Conservation (phyloP, 2,329 filamentous ascomycete genomes). For the Monosporascus sp. region DNA sequence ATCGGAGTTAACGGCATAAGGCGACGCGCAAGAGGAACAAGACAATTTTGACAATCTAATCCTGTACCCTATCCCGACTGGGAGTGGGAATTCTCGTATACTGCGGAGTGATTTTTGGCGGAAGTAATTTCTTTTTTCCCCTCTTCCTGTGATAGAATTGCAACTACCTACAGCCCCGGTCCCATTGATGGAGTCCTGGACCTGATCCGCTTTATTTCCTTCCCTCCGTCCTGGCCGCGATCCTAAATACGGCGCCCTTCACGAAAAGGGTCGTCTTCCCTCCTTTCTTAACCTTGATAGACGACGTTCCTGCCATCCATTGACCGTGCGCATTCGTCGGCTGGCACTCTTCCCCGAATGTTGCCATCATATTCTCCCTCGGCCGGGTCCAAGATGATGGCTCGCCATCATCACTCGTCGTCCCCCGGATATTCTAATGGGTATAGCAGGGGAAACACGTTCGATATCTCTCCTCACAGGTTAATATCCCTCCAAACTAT, state of each 20-base stretch:
- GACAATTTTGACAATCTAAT: too few relatives aligned
- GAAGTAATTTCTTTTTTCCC: neutral
- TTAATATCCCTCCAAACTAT: constrained; percentile 43
- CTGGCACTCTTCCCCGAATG: constrained; percentile 36
- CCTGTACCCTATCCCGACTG: too few relatives aligned
- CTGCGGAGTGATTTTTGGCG: neutral
- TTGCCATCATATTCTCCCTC: constrained; percentile 53
- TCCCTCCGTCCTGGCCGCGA: neutral
- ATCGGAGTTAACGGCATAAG: too few relatives aligned
- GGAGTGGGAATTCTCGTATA: too few relatives aligned
- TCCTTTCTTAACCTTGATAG: constrained; percentile 1
- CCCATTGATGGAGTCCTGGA: neutral
- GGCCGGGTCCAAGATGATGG: constrained; percentile 65
- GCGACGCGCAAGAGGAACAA: too few relatives aligned
- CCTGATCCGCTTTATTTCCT: neutral
- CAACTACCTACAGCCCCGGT: too few relatives aligned
- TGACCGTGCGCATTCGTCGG: constrained; percentile 4
- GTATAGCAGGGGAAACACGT: constrained; percentile 70
- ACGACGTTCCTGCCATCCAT: neutral
- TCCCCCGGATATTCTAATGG: constrained; percentile 71
- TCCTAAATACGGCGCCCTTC: neutral
- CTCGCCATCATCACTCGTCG: constrained; percentile 61
- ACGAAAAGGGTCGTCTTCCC: constrained; percentile 11
- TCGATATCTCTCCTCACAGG: constrained; percentile 87
- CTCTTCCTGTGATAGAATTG: neutral